phyloP scores from a whole-genome alignment of 2,329 filamentous ascomycete species.

The Exophiala oligosperma region DNA sequence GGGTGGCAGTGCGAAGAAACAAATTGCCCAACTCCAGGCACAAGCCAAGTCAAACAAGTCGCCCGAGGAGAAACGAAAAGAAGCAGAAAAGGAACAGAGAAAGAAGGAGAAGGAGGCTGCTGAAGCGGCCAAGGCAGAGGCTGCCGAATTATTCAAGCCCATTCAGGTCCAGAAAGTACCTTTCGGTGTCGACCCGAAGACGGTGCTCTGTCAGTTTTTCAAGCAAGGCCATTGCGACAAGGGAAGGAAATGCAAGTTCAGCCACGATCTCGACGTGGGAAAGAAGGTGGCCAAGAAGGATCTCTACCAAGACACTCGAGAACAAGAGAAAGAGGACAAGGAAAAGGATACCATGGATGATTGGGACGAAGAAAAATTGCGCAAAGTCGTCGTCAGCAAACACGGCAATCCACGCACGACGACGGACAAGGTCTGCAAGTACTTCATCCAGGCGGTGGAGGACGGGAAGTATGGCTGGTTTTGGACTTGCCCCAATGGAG shows the following conservation, averaged over 20 bases:
- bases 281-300: conserved; percentile 91
- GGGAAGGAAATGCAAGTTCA: conserved; percentile 97
- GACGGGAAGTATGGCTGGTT: conserved; percentile 99
- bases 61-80: conserved; percentile 84
- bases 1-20: conserved; percentile 83
- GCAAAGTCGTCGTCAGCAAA: conserved; percentile 88
- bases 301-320: conserved; percentile 81
- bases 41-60: conserved; percentile 72
- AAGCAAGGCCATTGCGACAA: conserved; percentile 98
- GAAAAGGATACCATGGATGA: conserved; percentile 89
- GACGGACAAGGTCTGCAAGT: conserved; percentile 99
- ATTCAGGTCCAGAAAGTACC: conserved; percentile 97
- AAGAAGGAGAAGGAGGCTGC: conserved; percentile 90
- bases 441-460: conserved; percentile 94
- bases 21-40: conserved; percentile 79
- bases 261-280: conserved; percentile 85
- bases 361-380: conserved; percentile 96
- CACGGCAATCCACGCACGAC: conserved; percentile 95
- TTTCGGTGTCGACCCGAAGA: conserved; percentile 97
- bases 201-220: conserved; percentile 91
- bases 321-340: conserved; percentile 68
- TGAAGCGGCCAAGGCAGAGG: conserved; percentile 79
- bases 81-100: conserved; percentile 62
- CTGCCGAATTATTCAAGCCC: conserved; percentile 81
- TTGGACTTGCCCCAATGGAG: conserved; percentile 95